phyloP scores from a whole-genome alignment of 768 basidiomycete species.

The Brasilioporus rufonigricans region DNA sequence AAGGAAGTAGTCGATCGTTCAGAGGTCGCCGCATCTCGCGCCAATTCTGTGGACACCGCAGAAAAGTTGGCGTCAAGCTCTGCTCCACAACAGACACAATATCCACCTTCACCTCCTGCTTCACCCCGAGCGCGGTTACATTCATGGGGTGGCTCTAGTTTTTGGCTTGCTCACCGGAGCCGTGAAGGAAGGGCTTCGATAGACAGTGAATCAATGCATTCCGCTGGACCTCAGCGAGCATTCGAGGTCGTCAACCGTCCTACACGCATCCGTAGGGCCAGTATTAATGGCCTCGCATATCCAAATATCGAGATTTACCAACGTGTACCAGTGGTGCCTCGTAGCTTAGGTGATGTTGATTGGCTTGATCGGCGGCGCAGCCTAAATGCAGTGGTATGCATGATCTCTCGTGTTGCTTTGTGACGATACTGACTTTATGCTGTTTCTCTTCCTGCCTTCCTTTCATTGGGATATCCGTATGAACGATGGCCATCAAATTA shows the following conservation, averaged over 20 bases:
- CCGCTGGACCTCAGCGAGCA: constrained; percentile 35
- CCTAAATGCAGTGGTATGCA: constrained; percentile 64
- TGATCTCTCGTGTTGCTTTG: constrained; percentile 15
- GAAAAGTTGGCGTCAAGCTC: constrained; percentile 38
- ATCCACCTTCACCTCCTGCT: constrained; percentile 30
- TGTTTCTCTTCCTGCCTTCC: constrained; percentile 5
- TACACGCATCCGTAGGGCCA: constrained; percentile 52
- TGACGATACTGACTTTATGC: constrained; percentile 21
- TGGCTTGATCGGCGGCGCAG: constrained; percentile 77
- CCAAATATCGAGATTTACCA: constrained; percentile 46
- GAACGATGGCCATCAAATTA: constrained; percentile 11
- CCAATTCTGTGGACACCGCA: constrained; percentile 38
- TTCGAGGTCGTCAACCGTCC: constrained; percentile 53
- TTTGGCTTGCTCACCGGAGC: constrained; percentile 36
- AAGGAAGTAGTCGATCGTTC: constrained; percentile 24
- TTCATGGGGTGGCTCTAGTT: constrained; percentile 39
- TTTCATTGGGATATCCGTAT: constrained; percentile 1
- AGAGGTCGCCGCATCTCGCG: constrained; percentile 28
- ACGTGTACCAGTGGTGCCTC: constrained; percentile 42
- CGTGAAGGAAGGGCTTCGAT: constrained; percentile 37
- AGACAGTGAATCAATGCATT: constrained; percentile 37
- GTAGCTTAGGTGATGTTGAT: constrained; percentile 68
- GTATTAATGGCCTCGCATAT: constrained; percentile 40
- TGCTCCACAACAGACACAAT: constrained; percentile 31
- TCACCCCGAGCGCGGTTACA: constrained; percentile 33